Evolutionary conservation across 169 alveolate genomes (phyloP), one percentile per base, ranked within the genome.

Genomic region (Babesia bovis): DNA sequence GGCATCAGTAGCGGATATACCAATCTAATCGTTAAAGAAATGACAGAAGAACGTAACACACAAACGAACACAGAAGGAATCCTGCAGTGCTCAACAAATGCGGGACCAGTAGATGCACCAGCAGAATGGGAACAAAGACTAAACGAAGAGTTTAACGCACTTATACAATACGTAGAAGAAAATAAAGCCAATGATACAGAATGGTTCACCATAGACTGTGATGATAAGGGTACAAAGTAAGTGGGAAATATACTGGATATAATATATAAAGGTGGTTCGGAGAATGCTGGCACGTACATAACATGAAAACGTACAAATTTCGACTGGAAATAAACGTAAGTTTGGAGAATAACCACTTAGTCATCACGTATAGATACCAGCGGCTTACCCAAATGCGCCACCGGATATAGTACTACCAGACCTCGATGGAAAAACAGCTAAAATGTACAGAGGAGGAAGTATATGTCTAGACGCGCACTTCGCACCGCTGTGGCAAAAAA

Each of bases 401-500:
- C 90, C 94, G 28, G 99, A 96, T 79, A 65, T 95, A 32, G 96
- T 92, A 57, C 86, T 95, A 21, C 98, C 98, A 21, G 97, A 95
- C 74, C 82, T 96, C 49, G 99, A 96, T 84, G 99, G 99, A 0
- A 95, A 95, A 83, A 94, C 99, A 19, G 94, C 94, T 52, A 96
- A 96, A 85, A 96, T 96, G 98, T 96, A 96, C 74, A 89, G 98
- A 67, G 98, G 99, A n/a, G 99, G 99, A n/a, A 94, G 96, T 56
- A 96, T 96, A 13, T 96, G 99, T 55, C 75, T 95, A 50, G 98
- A 95, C 69, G 95, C 94, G 66, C 99, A 96, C 67, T 96, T 96
- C 87, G 95, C 97, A 15, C 99, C 99, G 12, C 85, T 96, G 44
- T 96, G 99, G 98, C 85, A 91, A 50, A 91, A 91, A 41, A 93